These are phyloP conservation scores for Escovopsis sp. DNA, from an alignment of 2,329 filamentous ascomycete species.

Conservation along the genomic window DNA sequence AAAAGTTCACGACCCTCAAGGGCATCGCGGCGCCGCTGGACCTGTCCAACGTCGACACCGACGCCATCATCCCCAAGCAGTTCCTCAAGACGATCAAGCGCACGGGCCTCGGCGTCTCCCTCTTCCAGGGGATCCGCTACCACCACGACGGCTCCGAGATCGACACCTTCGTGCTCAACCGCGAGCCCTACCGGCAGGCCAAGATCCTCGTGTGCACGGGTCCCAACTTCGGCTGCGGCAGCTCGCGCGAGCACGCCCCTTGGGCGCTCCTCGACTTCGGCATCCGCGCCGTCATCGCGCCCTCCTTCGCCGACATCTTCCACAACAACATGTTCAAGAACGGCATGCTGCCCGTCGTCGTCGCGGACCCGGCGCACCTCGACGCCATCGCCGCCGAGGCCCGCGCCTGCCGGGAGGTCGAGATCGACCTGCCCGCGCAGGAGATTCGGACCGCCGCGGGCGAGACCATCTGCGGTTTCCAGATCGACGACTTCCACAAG, in stretches of 20 bases:
- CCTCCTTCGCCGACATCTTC: conserved; percentile 66
- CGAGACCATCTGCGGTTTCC: conserved; percentile 60
- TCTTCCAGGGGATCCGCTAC: conserved; percentile 77
- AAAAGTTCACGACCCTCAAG: conserved; percentile 70
- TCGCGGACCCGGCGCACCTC: conserved; percentile 51
- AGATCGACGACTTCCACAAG: conserved; percentile 86
- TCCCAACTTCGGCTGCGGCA: conserved; percentile 89
- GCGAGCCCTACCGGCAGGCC: conserved; percentile 65
- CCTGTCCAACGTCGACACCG: conserved; percentile 88
- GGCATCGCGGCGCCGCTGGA: conserved; percentile 82
- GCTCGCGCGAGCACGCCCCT: conserved; percentile 84
- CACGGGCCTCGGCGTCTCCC: conserved; percentile 73
- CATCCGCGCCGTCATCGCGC: conserved; percentile 84
- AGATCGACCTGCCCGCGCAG: conserved; percentile 80
- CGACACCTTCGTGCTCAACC: conserved; percentile 74
- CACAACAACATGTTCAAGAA: conserved; percentile 99
- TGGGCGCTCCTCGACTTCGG: conserved; percentile 96
- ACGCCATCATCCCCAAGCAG: conserved; percentile 97
- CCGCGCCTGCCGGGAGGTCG: conserved; percentile 63
- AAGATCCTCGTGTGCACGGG: conserved; percentile 90
- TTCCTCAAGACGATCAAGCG: conserved; percentile 99
- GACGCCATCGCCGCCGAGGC: conserved; percentile 63
- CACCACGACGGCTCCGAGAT: conserved; percentile 60
- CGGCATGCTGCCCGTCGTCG: conserved; percentile 81
- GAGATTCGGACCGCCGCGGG: conserved; percentile 62